phyloP scores from a whole-genome alignment of 2,329 filamentous ascomycete genomes.

The Rhynchosporium agropyri region DNA sequence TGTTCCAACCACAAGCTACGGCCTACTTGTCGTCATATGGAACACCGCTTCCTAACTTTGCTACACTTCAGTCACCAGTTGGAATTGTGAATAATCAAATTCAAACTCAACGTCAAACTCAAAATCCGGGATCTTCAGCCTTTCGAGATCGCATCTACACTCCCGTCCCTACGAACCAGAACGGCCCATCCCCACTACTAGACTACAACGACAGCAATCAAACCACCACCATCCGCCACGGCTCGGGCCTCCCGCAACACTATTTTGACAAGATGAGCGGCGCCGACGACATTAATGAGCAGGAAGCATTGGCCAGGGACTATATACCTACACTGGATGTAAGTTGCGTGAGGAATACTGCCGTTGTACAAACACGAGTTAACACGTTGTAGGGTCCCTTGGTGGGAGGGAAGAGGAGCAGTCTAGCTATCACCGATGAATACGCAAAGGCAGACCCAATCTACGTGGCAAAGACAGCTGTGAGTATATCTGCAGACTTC shows the following conservation, averaged over 20 bases:
- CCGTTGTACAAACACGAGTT: constrained; percentile 38
- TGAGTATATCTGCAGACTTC: constrained; percentile 50
- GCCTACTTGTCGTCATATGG: too few relatives aligned
- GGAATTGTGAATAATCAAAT: too few relatives aligned
- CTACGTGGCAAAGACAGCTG: constrained; percentile 84
- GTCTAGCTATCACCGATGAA: constrained; percentile 76
- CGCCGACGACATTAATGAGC: constrained; percentile 46
- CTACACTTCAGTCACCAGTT: too few relatives aligned
- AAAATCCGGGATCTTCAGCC: too few relatives aligned
- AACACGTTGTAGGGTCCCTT: constrained; percentile 68
- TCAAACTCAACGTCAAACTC: too few relatives aligned
- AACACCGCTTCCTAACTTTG: too few relatives aligned
- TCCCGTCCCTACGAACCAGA: too few relatives aligned
- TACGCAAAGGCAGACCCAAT: constrained; percentile 86
- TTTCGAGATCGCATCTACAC: too few relatives aligned
- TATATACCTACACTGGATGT: constrained; percentile 62
- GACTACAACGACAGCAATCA: constrained; percentile 11
- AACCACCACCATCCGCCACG: constrained; percentile 24
- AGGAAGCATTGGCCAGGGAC: constrained; percentile 62
- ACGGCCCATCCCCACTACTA: constrained; percentile 11
- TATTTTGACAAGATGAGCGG: constrained; percentile 35
- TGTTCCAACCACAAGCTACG: too few relatives aligned
- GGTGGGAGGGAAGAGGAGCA: constrained; percentile 77
- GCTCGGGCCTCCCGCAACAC: constrained; percentile 21
- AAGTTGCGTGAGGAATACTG: constrained; percentile 37